These are phyloP conservation scores for Macrophomina phaseolina DNA, from an alignment of 2,329 filamentous ascomycete species.

Conservation along the genomic window DNA sequence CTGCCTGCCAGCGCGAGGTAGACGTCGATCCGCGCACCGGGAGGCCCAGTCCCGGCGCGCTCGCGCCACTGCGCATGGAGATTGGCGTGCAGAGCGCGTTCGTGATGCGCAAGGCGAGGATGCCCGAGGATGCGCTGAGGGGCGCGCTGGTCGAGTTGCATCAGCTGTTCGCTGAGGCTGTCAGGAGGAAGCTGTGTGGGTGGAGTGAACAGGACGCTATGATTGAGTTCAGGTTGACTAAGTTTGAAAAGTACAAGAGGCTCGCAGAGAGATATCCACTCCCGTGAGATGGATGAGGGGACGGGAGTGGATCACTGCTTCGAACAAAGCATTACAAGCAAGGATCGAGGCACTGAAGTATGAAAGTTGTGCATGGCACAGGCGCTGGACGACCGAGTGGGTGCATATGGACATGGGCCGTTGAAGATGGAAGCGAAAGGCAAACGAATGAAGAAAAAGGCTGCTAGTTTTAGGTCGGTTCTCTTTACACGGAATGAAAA, in stretches of 20 bases:
- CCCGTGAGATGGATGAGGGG: neutral
- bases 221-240: conserved; percentile 31
- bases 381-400: too few relatives aligned
- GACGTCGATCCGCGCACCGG: neutral
- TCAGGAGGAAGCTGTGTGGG: conserved; percentile 37
- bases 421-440: too few relatives aligned
- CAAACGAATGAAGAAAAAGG: too few relatives aligned
- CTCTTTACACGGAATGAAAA: too few relatives aligned
- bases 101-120: neutral
- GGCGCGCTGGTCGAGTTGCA: conserved; percentile 34
- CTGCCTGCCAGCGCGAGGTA: neutral
- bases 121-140: conserved; percentile 31
- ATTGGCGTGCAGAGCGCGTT: neutral
- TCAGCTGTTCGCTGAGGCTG: conserved; percentile 36
- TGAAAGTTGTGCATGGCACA: too few relatives aligned
- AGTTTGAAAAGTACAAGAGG: conserved; percentile 6
- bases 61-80: neutral
- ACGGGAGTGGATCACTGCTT: too few relatives aligned
- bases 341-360: too few relatives aligned
- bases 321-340: too few relatives aligned
- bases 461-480: too few relatives aligned
- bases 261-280: neutral
- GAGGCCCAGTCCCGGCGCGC: neutral
- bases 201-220: conserved; percentile 38
- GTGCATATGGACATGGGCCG: too few relatives aligned